Evolutionary conservation across 768 basidiomycete species (phyloP), one percentile per base, ranked within the genome.

Genomic region (Lactarius indigo): DNA sequence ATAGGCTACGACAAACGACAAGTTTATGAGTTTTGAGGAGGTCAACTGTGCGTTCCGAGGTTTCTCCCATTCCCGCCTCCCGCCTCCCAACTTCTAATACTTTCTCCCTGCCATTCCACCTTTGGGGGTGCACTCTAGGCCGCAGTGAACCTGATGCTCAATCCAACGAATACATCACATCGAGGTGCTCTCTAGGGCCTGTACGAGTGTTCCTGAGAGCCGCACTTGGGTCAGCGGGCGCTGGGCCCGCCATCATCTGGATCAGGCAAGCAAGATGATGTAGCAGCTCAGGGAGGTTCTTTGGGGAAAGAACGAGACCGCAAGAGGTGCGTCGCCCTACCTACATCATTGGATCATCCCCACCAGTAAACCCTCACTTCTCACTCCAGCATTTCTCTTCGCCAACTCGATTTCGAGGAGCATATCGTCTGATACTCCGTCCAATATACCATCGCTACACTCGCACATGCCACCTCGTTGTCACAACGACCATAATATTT

Each of bases 351-450:
- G 37, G 37, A 13, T 37, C 37, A 10, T 37, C 37, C 37, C 13
- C 37, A 37, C 13, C 37, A 10, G 37, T 37, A 6, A 18, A 5
- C 37, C 10, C 28, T 13, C 37, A 37, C 41, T 0, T 17, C 41
- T 17, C 7, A 5, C 42, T 5, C 8, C 74, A 88, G 83, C 3
- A 7, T 44, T 10, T 7, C 42, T 20, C 42, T 8, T 18, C 2
- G n/a, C 0, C 71, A 97, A 95, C 87, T 99, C 7, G 98, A 97
- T 75, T 98, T 97, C 75, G 96, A 99, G 73, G 96, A 98, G 75
- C 97, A 98, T 72, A 96, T 98, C 63, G 83, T 99, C 0, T 79
- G 85, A 0, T 96, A 94, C 73, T 79, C 92, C 0, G 82, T 86
- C 5, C 88, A 96, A 23, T 85, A 86, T 35, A 65, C 13, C 37